Evolutionary conservation across 768 basidiomycete genomes (phyloP).

Genomic region (Podaxis sp.): DNA sequence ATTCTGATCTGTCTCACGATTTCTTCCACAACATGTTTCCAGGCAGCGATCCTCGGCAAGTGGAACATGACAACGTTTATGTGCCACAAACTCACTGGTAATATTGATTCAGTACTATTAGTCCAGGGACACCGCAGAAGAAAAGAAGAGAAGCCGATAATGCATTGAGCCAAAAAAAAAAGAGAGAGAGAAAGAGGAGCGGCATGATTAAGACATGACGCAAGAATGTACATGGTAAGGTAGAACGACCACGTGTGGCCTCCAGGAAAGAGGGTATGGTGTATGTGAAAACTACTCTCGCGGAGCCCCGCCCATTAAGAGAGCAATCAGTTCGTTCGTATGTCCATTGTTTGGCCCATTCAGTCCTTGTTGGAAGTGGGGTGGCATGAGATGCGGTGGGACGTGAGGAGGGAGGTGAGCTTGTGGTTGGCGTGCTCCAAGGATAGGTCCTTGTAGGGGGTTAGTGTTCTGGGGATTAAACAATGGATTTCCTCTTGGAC

Average conservation of each 20-base stretch:
- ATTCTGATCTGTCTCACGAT: neutral
- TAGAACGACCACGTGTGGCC: neutral
- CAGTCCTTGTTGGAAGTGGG: constrained; percentile 64
- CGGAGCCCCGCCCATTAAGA: constrained; percentile 73
- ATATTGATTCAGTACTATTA: constrained; percentile 11
- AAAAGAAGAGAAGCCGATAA: constrained; percentile 6
- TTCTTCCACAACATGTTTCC: neutral
- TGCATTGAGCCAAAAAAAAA: neutral
- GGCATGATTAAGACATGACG: constrained; percentile 8
- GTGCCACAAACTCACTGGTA: constrained; percentile 4
- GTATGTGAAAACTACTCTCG: constrained; percentile 48
- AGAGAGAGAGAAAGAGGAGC: neutral
- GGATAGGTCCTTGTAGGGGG: constrained; percentile 41
- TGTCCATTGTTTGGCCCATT: constrained; percentile 51
- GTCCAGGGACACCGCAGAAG: constrained; percentile 12
- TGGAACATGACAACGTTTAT: neutral
- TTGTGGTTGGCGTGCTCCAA: constrained; percentile 50
- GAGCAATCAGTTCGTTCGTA: constrained; percentile 76
- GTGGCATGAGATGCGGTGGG: constrained; percentile 30
- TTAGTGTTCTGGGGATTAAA: constrained; percentile 46
- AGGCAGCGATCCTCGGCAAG: neutral
- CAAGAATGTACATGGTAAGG: constrained; percentile 12
- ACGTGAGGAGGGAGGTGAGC: constrained; percentile 52
- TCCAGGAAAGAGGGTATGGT: neutral
- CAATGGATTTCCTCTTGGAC: constrained; percentile 43